Conservation (phyloP, 164 flowering plant species). For the Sextonia rubra region DNA sequence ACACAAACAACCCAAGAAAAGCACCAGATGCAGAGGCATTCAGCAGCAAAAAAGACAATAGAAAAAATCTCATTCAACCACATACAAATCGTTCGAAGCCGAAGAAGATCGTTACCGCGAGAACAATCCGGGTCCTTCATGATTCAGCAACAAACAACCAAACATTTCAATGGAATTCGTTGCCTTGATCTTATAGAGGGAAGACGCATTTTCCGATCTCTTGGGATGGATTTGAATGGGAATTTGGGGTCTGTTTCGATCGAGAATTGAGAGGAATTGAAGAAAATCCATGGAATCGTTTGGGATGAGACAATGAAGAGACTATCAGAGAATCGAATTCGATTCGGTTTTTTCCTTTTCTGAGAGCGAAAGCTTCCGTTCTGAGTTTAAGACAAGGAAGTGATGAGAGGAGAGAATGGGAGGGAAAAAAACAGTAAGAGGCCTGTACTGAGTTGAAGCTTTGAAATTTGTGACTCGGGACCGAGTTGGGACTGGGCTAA, state of each 20-base stretch:
- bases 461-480: too few relatives aligned
- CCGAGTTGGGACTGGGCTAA: too few relatives aligned
- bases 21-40: not conserved
- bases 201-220: not conserved
- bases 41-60: not conserved
- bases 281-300: slow-evolving; percentile 15
- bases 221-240: not conserved
- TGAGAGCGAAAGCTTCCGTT: not conserved
- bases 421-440: too few relatives aligned
- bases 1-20: slow-evolving; percentile 13
- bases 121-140: slow-evolving; percentile 17
- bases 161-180: not conserved
- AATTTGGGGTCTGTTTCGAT: not conserved
- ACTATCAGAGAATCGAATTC: slow-evolving; percentile 24
- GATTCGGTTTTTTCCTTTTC: slow-evolving; percentile 7
- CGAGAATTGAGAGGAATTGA: not conserved
- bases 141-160: not conserved
- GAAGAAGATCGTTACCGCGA: slow-evolving; percentile 31
- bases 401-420: not conserved
- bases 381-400: not conserved
- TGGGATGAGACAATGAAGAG: not conserved
- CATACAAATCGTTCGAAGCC: slow-evolving; percentile 26
- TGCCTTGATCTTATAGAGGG: not conserved
- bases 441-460: too few relatives aligned
- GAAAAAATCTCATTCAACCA: not conserved